A percentile compares a stretch with the other conserved stretches of the same genome.
Conservation (phyloP, 257 asterid genomes). For the Henckelia pumila region DNA sequence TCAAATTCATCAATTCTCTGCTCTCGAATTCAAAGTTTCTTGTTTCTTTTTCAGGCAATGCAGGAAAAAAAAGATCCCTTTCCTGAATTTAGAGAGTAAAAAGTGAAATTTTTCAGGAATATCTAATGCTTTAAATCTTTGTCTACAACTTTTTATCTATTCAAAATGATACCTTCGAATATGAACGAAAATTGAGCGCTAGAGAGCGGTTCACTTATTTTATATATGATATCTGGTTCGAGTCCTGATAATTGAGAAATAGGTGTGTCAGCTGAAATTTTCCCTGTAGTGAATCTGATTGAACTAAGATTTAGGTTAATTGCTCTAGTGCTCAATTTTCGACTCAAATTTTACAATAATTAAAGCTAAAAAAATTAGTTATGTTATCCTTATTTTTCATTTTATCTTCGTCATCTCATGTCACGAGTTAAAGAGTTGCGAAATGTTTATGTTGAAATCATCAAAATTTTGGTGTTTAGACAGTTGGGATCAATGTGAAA, state of each 20-base stretch:
- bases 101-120: neutral
- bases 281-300: no score
- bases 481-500: neutral
- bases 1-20: conserved; percentile 31
- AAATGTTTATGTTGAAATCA: no score
- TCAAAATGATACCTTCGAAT: neutral
- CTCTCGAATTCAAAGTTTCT: neutral
- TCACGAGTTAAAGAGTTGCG: no score
- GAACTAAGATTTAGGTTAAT: no score
- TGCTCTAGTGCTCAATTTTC: no score
- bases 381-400: no score
- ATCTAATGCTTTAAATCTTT: neutral
- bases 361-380: no score
- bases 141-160: neutral
- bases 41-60: neutral
- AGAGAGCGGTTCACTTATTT: neutral
- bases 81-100: neutral
- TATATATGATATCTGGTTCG: neutral
- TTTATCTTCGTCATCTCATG: no score
- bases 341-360: no score
- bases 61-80: neutral
- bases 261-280: no score
- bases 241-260: neutral
- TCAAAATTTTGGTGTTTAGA: no score
- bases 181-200: neutral